Percentiles rank a stretch among this genome's conserved stretches.
Conservation (phyloP, 2,329 filamentous ascomycete species). For the Coniochaeta ligniaria region DNA sequence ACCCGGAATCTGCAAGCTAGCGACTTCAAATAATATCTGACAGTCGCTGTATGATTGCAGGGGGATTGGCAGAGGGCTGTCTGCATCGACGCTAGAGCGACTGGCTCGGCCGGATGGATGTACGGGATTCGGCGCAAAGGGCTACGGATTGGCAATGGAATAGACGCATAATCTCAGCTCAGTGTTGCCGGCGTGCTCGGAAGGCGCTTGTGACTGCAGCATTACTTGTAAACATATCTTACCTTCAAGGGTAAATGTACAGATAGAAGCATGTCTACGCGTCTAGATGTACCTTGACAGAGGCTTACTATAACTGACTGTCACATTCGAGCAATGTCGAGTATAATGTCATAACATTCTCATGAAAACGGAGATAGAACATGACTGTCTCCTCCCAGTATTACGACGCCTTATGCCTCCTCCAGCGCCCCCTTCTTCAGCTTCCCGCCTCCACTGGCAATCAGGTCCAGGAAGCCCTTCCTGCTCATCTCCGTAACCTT, state of each 20-base stretch:
- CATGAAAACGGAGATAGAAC: background rate
- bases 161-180: conserved; percentile 7
- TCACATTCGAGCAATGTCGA: background rate
- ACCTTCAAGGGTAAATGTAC: background rate
- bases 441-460: conserved; percentile 56
- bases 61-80: background rate
- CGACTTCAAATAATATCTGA: conserved; percentile 57
- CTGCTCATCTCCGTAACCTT: conserved; percentile 94
- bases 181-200: background rate
- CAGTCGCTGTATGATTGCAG: background rate
- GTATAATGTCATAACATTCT: background rate
- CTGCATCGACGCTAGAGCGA: background rate
- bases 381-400: background rate
- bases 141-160: background rate
- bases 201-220: background rate
- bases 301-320: background rate
- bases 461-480: conserved; percentile 90
- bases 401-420: conserved; percentile 36
- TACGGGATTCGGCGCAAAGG: background rate
- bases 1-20: conserved; percentile 93
- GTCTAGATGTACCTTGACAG: background rate
- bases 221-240: background rate
- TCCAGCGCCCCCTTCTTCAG: conserved; percentile 52
- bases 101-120: background rate
- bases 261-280: background rate